Percentiles rank a stretch among this genome's conserved stretches.
These are phyloP conservation scores for Elaeagnus macrophylla DNA, from an alignment of 306 rosid genomes.

Conservation along the genomic window DNA sequence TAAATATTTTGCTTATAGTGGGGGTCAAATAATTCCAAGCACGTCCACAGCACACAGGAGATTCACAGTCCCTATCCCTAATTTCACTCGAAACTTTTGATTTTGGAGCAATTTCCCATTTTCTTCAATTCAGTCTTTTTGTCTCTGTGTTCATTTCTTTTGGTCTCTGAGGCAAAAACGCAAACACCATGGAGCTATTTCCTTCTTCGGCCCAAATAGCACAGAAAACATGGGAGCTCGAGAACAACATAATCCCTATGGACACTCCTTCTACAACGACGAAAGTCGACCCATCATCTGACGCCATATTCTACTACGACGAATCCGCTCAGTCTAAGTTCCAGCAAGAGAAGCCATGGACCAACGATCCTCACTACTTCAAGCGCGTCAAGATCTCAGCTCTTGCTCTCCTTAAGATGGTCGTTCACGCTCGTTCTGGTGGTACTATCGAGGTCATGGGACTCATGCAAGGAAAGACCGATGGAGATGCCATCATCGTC, in stretches of 20 bases:
- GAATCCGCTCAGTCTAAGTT: constrained; percentile 57
- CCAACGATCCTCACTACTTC: constrained; percentile 78
- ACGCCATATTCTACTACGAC: constrained; percentile 88
- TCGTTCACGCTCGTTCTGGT: constrained; percentile 94
- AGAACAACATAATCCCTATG: constrained; percentile 71
- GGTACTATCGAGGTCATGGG: constrained; percentile 98
- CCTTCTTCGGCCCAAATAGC: constrained; percentile 45
- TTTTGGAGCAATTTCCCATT: no score
- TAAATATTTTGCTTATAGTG: no score
- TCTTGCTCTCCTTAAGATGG: constrained; percentile 95
- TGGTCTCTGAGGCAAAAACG: neutral
- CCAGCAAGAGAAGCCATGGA: constrained; percentile 88
- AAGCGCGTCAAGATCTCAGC: constrained; percentile 98
- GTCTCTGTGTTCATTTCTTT: no score
- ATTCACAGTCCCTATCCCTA: no score
- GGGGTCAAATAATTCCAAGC: no score
- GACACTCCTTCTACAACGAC: constrained; percentile 40
- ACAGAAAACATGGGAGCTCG: constrained; percentile 88
- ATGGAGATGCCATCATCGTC: constrained; percentile 80
- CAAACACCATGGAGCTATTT: constrained; percentile 36
- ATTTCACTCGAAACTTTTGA: no score
- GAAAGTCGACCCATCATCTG: constrained; percentile 43
- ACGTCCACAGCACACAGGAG: no score
- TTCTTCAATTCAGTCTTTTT: no score
- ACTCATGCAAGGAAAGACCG: constrained; percentile 94